phyloP scores from a whole-genome alignment of 768 basidiomycete species.

The Trametes maxima region DNA sequence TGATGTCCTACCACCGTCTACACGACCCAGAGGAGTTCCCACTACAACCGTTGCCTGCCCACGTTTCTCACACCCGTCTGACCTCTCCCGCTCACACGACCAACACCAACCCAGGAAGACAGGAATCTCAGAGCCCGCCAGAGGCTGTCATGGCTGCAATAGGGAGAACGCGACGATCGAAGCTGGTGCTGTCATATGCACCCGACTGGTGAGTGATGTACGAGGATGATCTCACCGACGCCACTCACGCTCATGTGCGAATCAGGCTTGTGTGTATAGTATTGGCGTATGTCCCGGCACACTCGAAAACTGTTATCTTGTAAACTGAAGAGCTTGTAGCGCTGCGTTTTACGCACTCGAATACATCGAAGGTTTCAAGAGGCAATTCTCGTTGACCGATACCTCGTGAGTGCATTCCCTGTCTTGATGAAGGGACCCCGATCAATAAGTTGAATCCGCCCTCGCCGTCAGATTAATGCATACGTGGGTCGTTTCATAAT shows the following conservation, averaged over 20 bases:
- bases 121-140: neutral
- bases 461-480: conserved; percentile 35
- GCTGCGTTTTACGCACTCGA: conserved; percentile 64
- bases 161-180: conserved; percentile 22
- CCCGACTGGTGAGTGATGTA: conserved; percentile 67
- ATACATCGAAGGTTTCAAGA: conserved; percentile 68
- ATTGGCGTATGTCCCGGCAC: conserved; percentile 54
- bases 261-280: conserved; percentile 67
- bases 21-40: conserved; percentile 12
- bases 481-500: conserved; percentile 36
- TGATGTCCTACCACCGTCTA: conserved; percentile 20
- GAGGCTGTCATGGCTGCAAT: conserved; percentile 32
- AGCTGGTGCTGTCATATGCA: conserved; percentile 61
- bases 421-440: neutral
- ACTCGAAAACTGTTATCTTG: neutral
- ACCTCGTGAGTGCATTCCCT: conserved; percentile 55
- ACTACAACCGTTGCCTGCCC: conserved; percentile 2
- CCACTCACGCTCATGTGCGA: neutral
- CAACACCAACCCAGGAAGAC: neutral
- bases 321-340: conserved; percentile 38
- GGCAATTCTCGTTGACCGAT: conserved; percentile 79
- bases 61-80: neutral
- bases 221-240: neutral
- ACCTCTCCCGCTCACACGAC: neutral
- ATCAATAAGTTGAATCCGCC: neutral